phyloP scores from a whole-genome alignment of 2,329 filamentous ascomycete species.

The Elsinoe necatrix region DNA sequence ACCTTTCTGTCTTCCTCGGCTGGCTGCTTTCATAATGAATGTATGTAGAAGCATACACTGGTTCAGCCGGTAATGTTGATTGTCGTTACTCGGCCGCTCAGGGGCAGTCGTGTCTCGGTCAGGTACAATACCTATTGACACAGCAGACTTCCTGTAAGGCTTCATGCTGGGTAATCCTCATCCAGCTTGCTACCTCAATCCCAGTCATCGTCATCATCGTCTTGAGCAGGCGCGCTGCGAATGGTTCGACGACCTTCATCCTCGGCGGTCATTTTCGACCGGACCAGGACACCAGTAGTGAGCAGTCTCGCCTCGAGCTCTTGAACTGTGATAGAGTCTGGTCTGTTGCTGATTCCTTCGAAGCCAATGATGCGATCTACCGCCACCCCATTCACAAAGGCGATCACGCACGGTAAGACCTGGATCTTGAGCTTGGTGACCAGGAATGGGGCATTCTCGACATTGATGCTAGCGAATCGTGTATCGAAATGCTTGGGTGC shows the following conservation, averaged over 20 bases:
- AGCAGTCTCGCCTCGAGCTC: constrained; percentile 48
- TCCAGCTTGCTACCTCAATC: constrained; percentile 28
- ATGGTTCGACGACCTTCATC: constrained; percentile 31
- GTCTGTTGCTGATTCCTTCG: constrained; percentile 47
- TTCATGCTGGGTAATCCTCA: too few species aligned
- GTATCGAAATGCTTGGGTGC: constrained; percentile 52
- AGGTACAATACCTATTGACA: too few species aligned
- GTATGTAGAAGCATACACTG: too few species aligned
- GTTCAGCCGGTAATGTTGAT: too few species aligned
- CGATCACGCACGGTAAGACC: constrained; percentile 51
- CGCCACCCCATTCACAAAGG: constrained; percentile 48
- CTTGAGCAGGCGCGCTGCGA: constrained; percentile 28
- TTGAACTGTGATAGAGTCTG: constrained; percentile 46
- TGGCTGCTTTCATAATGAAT: neutral
- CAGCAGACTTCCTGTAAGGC: too few species aligned
- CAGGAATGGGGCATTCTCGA: constrained; percentile 52
- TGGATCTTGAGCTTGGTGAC: constrained; percentile 50
- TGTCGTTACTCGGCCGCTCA: too few species aligned
- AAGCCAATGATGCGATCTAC: constrained; percentile 52
- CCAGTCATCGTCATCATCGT: constrained; percentile 45
- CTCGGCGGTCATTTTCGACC: constrained; percentile 44
- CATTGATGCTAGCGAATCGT: constrained; percentile 49
- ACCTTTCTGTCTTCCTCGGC: neutral
- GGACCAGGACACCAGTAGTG: constrained; percentile 42
- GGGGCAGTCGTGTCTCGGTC: too few species aligned